Evolutionary conservation across 495 filamentous ascomycete genomes (phyloP).

Genomic region (Poronia punctata): DNA sequence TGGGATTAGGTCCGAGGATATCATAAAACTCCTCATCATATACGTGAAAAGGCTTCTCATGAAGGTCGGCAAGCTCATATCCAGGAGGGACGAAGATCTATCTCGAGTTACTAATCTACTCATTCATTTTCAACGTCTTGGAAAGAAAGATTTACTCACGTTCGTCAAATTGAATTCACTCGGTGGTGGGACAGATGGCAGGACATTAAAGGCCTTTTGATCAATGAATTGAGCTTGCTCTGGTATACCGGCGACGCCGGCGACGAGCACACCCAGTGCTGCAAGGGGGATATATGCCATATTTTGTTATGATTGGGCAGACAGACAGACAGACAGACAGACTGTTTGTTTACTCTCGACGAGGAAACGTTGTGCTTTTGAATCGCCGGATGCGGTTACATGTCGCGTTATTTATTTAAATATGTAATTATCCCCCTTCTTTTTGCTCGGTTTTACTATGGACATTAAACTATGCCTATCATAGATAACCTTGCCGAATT

Average conservation of each 20-base stretch:
- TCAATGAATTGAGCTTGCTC: conserved; percentile 37
- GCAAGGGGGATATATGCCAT: conserved; percentile 1
- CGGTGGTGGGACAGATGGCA: conserved; percentile 24
- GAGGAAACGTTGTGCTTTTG: no score
- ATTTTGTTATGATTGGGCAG: background rate
- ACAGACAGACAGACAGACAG: no score
- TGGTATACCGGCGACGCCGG: conserved; percentile 20
- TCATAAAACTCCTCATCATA: conserved; percentile 39
- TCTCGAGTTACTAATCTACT: conserved; percentile 1
- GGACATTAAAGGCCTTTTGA: conserved; percentile 35
- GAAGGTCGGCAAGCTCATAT: conserved; percentile 22
- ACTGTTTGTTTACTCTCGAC: no score
- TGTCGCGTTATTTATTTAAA: no score
- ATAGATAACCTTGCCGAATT: no score
- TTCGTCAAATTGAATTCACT: conserved; percentile 16
- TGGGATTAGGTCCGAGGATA: conserved; percentile 36
- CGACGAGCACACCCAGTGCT: conserved; percentile 4
- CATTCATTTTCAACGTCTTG: no score
- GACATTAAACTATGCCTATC: no score
- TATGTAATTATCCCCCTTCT: no score
- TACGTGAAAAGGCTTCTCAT: conserved; percentile 38
- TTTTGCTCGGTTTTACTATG: no score
- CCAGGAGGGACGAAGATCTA: conserved; percentile 32
- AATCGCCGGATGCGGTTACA: no score
- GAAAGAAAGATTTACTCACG: conserved; percentile 11